Evolutionary conservation across 169 alveolate genomes (phyloP).

Genomic region (Plasmodium vivax): DNA sequence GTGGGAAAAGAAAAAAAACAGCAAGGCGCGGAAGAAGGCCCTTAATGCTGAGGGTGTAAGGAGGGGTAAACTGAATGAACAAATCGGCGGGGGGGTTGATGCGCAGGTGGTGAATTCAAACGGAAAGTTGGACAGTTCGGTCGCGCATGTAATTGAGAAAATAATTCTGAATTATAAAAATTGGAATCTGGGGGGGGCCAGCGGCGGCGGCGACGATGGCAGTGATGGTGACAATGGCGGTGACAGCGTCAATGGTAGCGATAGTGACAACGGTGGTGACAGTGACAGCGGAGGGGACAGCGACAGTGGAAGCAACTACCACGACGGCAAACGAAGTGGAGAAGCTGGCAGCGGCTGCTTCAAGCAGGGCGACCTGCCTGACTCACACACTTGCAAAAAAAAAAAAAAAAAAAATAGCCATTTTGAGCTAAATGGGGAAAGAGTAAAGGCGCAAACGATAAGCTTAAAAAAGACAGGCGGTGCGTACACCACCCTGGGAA

Average conservation of each 20-base stretch:
- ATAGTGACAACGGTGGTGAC: neutral
- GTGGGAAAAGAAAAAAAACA: slow-evolving; percentile 16
- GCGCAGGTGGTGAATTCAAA: slow-evolving; percentile 11
- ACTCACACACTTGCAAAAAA: neutral
- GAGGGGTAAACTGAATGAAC: neutral
- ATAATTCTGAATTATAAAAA: slow-evolving; percentile 40
- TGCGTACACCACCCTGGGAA: neutral
- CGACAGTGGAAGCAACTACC: neutral
- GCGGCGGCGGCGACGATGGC: neutral
- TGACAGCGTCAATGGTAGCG: no score
- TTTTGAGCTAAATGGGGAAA: neutral
- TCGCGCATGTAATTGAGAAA: slow-evolving; percentile 41
- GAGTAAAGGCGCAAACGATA: neutral
- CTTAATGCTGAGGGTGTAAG: neutral
- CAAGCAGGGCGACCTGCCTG: neutral
- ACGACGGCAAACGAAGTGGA: neutral
- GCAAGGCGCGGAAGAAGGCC: neutral
- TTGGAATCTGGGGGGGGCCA: neutral
- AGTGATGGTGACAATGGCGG: no score
- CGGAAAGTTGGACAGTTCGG: slow-evolving; percentile 4
- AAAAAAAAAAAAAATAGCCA: neutral
- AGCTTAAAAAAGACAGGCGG: neutral
- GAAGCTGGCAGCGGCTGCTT: neutral
- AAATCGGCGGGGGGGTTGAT: slow-evolving; percentile 15
- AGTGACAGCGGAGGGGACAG: no score